Percentiles rank a stretch among this genome's conserved stretches.
Evolutionary conservation across 1,284 basidiomycete genomes (phyloP).

Genomic region (Fistulina hepatica): DNA sequence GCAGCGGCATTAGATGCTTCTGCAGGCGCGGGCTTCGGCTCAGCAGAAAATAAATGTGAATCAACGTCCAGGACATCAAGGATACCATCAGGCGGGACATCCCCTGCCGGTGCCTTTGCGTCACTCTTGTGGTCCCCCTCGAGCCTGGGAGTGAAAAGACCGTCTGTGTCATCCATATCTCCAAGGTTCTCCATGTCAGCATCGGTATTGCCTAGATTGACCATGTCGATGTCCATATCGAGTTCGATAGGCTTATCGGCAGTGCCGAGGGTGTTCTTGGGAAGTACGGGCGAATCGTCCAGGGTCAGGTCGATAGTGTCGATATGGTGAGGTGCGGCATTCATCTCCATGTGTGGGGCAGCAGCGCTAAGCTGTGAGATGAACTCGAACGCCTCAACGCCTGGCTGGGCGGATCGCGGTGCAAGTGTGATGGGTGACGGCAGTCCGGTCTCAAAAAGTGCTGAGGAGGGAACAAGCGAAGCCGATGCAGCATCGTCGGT

Average conservation of each 20-base stretch:
- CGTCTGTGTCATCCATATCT: constrained; percentile 17
- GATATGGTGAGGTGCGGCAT: constrained; percentile 23
- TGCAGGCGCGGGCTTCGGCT: constrained; percentile 22
- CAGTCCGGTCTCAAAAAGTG: too few species aligned
- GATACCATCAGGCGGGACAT: constrained; percentile 18
- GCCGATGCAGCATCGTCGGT: constrained; percentile 50
- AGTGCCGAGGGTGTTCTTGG: constrained; percentile 36
- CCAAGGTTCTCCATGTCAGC: constrained; percentile 10
- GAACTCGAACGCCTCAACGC: constrained; percentile 13
- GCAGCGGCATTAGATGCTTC: constrained; percentile 23
- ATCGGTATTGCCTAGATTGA: constrained; percentile 10
- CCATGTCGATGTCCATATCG: constrained; percentile 43
- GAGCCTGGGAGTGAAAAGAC: constrained; percentile 35
- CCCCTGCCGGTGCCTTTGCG: constrained; percentile 16
- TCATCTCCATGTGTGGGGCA: constrained; percentile 30
- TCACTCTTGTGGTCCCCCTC: constrained; percentile 14
- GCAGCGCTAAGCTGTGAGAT: constrained; percentile 2
- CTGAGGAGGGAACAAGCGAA: too few species aligned
- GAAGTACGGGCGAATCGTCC: constrained; percentile 20
- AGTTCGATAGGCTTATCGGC: constrained; percentile 74
- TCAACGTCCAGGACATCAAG: constrained; percentile 16
- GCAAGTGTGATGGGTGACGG: constrained; percentile 70
- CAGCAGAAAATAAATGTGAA: constrained; percentile 21
- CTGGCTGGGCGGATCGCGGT: constrained; percentile 56
- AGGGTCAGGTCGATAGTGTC: constrained; percentile 33